Evolutionary conservation across 2,329 filamentous ascomycete species (phyloP), one percentile per base, ranked within the genome.

Genomic region (Rachicladosporium sp.): DNA sequence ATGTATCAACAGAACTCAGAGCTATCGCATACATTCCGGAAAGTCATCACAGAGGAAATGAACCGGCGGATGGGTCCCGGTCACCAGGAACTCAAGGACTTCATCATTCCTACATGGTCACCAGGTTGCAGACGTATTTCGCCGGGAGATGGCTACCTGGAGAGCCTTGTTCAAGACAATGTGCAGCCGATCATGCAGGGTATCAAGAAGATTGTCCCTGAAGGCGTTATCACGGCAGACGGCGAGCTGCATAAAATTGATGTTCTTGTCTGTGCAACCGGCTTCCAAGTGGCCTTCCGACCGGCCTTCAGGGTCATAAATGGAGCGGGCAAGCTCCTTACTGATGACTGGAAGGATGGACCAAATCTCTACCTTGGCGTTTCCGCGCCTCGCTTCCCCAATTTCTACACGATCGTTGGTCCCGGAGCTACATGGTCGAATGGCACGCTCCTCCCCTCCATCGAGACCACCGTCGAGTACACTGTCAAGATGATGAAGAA

Each of bases 121-220:
- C 62, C 63, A 3, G 68, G 68, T 2, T 73, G 69, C 42, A 56
- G 68, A 9, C 58, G 69, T 4, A 47, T 70, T 8, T 70, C 69
- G 0, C 70, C 70, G 0, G 69, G 69, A 0, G 65, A 66, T 19
- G 68, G 69, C 1, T 73, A 68, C 46, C 61, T 73, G 10, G 66
- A 71, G 49, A 64, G 69, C 63, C 52, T 70, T 30, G 54, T 56
- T 1, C 45, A 64, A 42, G 57, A 61, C 10, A 71, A 74, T 34
- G 68, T 71, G 2, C 46, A 58, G n/a, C 55, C 61, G 3, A 57
- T 67, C 10, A 59, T 56, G 34, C 59, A 58, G 19, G 54, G 51
- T 1, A 64, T 70, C 41, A 43, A 49, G 13, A 48, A 53, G n/a
- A 59, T 67, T 38, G 58, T 57, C 2, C 47, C 54, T 12, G 48